A percentile compares a stretch with the other conserved stretches of the same genome.
These are phyloP conservation scores for Jacaranda mimosifolia DNA, from an alignment of 257 asterid genomes.

Conservation along the genomic window DNA sequence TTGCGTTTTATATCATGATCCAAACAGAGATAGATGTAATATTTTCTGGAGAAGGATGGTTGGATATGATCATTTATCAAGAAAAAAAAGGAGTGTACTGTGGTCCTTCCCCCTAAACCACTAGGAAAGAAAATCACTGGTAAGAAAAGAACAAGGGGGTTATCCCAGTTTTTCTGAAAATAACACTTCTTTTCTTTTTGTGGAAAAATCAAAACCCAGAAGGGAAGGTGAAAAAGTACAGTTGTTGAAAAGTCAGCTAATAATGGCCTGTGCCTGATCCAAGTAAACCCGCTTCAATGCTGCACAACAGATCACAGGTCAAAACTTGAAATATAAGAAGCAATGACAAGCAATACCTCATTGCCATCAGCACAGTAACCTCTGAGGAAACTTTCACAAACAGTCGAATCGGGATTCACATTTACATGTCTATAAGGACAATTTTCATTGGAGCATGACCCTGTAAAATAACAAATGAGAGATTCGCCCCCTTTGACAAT, in stretches of 20 bases:
- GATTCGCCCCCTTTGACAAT: conserved; percentile 1
- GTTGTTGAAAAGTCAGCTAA: background rate
- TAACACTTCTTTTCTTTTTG: background rate
- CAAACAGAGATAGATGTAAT: background rate
- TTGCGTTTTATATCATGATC: background rate
- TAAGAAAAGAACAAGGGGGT: background rate
- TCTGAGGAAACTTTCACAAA: conserved; percentile 89
- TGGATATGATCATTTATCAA: background rate
- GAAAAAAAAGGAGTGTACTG: too few species aligned
- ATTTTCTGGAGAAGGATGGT: background rate
- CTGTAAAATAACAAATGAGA: conserved; percentile 60
- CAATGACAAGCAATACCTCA: conserved; percentile 69
- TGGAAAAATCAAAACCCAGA: background rate
- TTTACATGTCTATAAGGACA: conserved; percentile 96
- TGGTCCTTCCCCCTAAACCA: too few species aligned
- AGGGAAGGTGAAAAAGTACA: background rate
- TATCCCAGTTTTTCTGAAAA: background rate
- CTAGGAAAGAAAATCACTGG: too few species aligned
- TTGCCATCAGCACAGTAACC: conserved; percentile 96
- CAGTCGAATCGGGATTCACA: conserved; percentile 70
- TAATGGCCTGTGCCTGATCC: background rate
- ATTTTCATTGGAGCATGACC: conserved; percentile 82
- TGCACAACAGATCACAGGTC: conserved; percentile 16
- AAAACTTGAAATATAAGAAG: conserved; percentile 28
- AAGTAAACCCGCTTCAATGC: conserved; percentile 2